These are phyloP conservation scores for Aegilops speltoides DNA, from an alignment of 176 grass and related monocot genomes.

Conservation along the genomic window DNA sequence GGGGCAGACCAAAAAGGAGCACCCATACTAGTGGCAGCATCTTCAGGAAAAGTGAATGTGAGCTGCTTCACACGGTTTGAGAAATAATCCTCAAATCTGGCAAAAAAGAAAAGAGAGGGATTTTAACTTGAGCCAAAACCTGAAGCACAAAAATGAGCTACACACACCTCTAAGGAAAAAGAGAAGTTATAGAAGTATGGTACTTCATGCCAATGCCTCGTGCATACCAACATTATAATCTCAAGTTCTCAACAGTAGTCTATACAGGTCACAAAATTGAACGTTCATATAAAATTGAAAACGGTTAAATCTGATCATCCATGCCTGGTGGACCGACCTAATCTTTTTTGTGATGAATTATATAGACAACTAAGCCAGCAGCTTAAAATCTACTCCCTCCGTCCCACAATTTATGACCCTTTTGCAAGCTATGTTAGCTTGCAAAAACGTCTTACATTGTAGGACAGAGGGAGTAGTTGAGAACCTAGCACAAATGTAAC, in stretches of 20 bases:
- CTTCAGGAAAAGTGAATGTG: slow-evolving; percentile 84
- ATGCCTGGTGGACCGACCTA: background rate
- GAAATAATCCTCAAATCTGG: slow-evolving; percentile 91
- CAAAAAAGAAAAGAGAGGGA: background rate
- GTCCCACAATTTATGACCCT: no score
- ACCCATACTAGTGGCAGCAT: slow-evolving; percentile 66
- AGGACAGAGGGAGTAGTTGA: no score
- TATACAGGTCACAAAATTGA: background rate
- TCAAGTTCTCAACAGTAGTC: background rate
- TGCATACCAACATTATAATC: background rate
- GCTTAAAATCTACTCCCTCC: background rate
- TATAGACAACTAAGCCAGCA: background rate
- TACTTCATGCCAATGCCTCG: background rate
- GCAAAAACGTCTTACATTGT: no score
- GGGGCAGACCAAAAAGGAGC: slow-evolving; percentile 80
- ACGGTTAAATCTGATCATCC: background rate
- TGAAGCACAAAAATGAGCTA: background rate
- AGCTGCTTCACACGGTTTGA: slow-evolving; percentile 79
- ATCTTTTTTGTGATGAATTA: background rate
- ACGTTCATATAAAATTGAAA: background rate
- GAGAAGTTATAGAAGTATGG: background rate
- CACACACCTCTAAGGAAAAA: background rate
- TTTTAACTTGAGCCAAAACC: slow-evolving; percentile 8
- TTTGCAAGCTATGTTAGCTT: no score
- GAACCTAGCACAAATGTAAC: background rate